Conservation (phyloP, 2,329 filamentous ascomycete species). For the Dothistroma septosporum region DNA sequence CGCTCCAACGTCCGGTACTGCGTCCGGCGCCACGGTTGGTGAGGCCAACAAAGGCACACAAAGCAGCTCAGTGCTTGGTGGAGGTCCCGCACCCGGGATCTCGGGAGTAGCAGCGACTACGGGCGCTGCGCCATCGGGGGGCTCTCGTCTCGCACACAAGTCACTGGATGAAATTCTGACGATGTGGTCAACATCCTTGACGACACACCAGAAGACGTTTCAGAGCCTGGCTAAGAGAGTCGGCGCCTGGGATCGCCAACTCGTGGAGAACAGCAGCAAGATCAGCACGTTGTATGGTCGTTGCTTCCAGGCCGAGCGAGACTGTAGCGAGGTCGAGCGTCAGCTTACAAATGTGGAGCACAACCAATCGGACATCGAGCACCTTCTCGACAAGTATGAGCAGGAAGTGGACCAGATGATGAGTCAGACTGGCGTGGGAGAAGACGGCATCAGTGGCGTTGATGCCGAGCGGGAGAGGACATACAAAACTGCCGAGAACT, state of each 20-base stretch:
- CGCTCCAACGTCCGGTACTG: neutral
- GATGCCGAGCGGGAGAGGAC: conserved; percentile 95
- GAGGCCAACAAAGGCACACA: conserved; percentile 5
- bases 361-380: conserved; percentile 84
- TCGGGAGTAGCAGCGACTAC: conserved; percentile 47
- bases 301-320: conserved; percentile 89
- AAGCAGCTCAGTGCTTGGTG: neutral
- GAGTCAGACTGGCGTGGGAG: conserved; percentile 60
- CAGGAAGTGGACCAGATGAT: conserved; percentile 86
- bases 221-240: conserved; percentile 84
- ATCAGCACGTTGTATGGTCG: conserved; percentile 89
- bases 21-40: conserved; percentile 4
- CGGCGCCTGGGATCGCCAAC: conserved; percentile 81
- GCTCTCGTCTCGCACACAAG: conserved; percentile 93
- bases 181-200: conserved; percentile 89
- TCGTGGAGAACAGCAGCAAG: conserved; percentile 92
- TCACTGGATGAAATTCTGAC: conserved; percentile 99
- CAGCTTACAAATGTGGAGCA: conserved; percentile 85
- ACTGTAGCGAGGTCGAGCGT: conserved; percentile 88
- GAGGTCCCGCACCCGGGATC: neutral
- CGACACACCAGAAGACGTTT: conserved; percentile 96
- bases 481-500: conserved; percentile 88
- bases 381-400: conserved; percentile 88
- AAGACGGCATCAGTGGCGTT: conserved; percentile 64
- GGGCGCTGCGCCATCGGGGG: conserved; percentile 71